Base-by-base conservation (phyloP, 148 eudicot species). In the Rheum nobile region DNA sequence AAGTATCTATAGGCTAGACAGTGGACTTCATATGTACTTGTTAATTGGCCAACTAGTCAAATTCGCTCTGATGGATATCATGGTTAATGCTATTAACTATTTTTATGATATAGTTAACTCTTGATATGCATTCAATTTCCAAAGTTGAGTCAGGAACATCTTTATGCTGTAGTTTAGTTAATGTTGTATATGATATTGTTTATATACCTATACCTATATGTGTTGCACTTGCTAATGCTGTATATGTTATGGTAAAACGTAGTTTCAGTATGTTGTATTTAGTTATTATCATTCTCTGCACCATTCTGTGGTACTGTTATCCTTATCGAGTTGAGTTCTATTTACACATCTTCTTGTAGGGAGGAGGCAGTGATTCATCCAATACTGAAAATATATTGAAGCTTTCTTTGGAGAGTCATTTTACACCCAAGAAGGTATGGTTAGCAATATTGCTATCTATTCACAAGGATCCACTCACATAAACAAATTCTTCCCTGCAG, bases 351-450 rank as follows among this genome's bases (percentile, higher is more conserved):
- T 16, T 65, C 14, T 65, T 65, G n/a, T 61, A 65, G 70, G 70
- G 70, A 2, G 70, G 70, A 16, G 39, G 70, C 70, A 31, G 70
- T 65, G 70, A 65, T 65, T 65, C 70, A 17, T 34, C 70, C 41
- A 65, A 65, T 7, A 32, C 70, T n/a, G 70, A 65, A 31, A 28
- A 16, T 65, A 32, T 21, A 65, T 65, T 65, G 70, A 65, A 65
- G 70, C 70, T 65, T 32, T 31, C 70, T 17, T 14, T 65, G 41
- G 70, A 32, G 39, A 17, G 22, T 17, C 70, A 65, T 65, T 65
- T 65, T 32, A 65, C 41, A 65, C 39, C 70, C 41, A 31, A 32
- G 70, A 34, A 34, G 70, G 70, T 31, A 34, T 65, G 22, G 10
- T 61, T 29, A 6, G 14, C 28, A 29, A 28, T 32, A 16, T 29